Evolutionary conservation across 257 asterid genomes (phyloP).

Genomic region (Solanum lycopersicoides): DNA sequence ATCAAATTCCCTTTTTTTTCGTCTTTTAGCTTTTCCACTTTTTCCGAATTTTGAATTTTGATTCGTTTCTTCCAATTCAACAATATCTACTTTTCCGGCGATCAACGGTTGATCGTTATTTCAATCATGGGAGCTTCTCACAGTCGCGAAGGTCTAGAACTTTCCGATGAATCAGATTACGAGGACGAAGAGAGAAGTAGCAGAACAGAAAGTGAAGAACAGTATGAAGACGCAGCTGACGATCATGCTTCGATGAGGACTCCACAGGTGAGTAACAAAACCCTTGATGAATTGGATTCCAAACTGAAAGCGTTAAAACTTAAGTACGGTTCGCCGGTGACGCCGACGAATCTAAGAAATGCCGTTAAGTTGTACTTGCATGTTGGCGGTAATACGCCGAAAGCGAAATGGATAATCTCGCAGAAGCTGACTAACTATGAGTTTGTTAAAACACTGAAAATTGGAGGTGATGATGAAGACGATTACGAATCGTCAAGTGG

Average conservation of each 20-base stretch:
- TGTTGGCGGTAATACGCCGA: slow-evolving; percentile 89
- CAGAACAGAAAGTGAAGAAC: slow-evolving; percentile 30
- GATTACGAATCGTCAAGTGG: slow-evolving; percentile 8
- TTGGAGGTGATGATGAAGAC: slow-evolving; percentile 23
- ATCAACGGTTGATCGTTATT: not conserved
- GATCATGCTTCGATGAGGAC: slow-evolving; percentile 15
- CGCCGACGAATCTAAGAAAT: slow-evolving; percentile 25
- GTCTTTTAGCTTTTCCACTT: not conserved
- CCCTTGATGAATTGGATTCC: slow-evolving; percentile 66
- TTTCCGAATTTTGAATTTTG: not conserved
- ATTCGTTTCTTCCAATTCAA: not conserved
- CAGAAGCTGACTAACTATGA: slow-evolving; percentile 46
- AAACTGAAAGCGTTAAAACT: slow-evolving; percentile 60
- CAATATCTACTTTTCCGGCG: not conserved
- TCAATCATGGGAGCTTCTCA: slow-evolving; percentile 79
- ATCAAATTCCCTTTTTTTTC: not conserved
- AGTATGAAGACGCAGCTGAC: slow-evolving; percentile 34
- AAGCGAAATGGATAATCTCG: slow-evolving; percentile 78
- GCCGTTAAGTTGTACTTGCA: slow-evolving; percentile 76
- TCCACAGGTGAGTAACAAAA: slow-evolving; percentile 18
- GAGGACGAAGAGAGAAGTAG: slow-evolving; percentile 34
- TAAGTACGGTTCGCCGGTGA: slow-evolving; percentile 44
- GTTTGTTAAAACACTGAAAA: slow-evolving; percentile 42
- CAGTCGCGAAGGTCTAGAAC: slow-evolving; percentile 93
- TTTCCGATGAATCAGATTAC: slow-evolving; percentile 73